Percentiles rank a stretch among this genome's conserved stretches.
Conservation (phyloP, 2,329 filamentous ascomycete species). For the Pseudohalonectria lignicola region DNA sequence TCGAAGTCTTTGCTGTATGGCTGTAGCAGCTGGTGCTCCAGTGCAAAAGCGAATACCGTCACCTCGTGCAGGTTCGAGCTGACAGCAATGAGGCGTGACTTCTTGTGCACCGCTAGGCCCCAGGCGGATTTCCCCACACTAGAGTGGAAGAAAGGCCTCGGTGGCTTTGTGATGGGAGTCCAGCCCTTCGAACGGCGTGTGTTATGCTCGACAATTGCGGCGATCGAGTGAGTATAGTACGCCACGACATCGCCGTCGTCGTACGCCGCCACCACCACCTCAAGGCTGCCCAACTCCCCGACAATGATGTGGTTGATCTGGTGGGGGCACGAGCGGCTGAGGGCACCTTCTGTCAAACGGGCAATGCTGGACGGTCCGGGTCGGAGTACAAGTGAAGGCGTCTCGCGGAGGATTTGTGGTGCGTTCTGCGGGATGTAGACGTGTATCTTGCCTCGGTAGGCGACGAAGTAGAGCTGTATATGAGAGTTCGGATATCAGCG, state of each 20-base stretch:
- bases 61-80: constrained; percentile 59
- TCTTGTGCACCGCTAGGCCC: constrained; percentile 74
- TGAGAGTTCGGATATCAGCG: too few species aligned
- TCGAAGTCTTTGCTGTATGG: too few species aligned
- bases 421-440: constrained; percentile 39
- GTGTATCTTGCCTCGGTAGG: constrained; percentile 45
- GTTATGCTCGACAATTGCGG: constrained; percentile 25
- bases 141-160: constrained; percentile 56
- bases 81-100: constrained; percentile 77
- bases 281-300: constrained; percentile 57
- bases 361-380: constrained; percentile 29
- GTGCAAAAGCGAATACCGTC: constrained; percentile 40
- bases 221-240: constrained; percentile 51
- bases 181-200: constrained; percentile 4
- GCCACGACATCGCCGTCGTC: constrained; percentile 68
- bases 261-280: constrained; percentile 56
- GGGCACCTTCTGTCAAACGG: constrained; percentile 1
- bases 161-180: neutral
- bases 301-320: constrained; percentile 59
- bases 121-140: constrained; percentile 75
- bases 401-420: constrained; percentile 34
- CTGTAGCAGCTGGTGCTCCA: neutral
- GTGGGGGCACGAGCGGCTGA: constrained; percentile 37
- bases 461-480: constrained; percentile 51
- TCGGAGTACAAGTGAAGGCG: constrained; percentile 38